Evolutionary conservation across 768 basidiomycete species (phyloP).

Genomic region (Termitomyces sp.): DNA sequence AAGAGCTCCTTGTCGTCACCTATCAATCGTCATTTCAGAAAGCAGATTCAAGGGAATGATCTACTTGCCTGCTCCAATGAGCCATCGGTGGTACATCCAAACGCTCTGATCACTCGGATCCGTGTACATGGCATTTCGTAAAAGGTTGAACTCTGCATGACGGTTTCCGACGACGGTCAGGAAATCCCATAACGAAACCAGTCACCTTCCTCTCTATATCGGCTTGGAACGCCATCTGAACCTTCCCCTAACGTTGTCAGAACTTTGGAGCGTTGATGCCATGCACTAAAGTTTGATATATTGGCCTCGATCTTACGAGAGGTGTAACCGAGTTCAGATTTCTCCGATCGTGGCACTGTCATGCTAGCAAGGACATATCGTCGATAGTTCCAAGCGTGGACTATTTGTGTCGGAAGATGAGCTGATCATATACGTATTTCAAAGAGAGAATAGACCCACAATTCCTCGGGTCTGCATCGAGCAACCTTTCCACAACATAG

Average conservation of each 20-base stretch:
- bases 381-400: constrained; percentile 94
- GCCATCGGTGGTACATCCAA: constrained; percentile 99
- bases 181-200: background rate
- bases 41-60: background rate
- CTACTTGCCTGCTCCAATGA: constrained; percentile 71
- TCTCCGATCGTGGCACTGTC: constrained; percentile 50
- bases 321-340: constrained; percentile 82
- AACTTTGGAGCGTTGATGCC: constrained; percentile 95
- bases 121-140: constrained; percentile 93
- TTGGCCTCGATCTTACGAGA: constrained; percentile 88
- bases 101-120: constrained; percentile 96
- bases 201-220: constrained; percentile 68
- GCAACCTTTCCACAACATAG: constrained; percentile 86
- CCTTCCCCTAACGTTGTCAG: constrained; percentile 61
- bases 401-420: constrained; percentile 35
- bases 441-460: constrained; percentile 49
- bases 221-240: constrained; percentile 45
- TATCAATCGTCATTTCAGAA: constrained; percentile 21
- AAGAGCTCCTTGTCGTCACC: constrained; percentile 59
- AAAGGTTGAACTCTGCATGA: constrained; percentile 80
- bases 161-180: background rate
- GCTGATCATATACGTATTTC: background rate
- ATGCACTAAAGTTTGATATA: constrained; percentile 97
- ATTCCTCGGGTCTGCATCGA: constrained; percentile 87
- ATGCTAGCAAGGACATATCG: constrained; percentile 77